Conservation (phyloP, 1,284 basidiomycete species). For the Earliella scabrosa region DNA sequence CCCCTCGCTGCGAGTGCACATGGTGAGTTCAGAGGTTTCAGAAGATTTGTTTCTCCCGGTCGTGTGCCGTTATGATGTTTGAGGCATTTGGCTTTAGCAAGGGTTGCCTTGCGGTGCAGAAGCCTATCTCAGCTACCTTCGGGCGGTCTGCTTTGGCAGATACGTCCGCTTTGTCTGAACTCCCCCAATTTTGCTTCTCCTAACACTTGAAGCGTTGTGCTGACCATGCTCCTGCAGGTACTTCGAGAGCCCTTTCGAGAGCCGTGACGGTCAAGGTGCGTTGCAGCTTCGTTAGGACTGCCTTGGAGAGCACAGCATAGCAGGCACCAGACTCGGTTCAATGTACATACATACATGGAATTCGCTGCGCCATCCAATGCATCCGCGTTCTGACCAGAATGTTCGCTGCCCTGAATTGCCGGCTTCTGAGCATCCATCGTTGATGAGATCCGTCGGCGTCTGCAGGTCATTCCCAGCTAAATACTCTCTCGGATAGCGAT, state of each 20-base stretch:
- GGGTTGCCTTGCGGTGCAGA: conserved; percentile 60
- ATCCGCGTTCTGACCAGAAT: not conserved
- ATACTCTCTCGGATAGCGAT: no score
- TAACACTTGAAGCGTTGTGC: not conserved
- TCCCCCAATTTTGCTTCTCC: not conserved
- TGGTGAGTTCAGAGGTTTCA: conserved; percentile 5
- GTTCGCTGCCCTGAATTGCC: no score
- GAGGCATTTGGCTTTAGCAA: conserved; percentile 93
- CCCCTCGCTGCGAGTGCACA: no score
- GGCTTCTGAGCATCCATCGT: no score
- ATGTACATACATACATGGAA: no score
- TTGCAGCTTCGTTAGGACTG: no score
- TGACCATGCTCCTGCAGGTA: not conserved
- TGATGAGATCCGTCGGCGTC: no score
- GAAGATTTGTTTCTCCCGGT: not conserved
- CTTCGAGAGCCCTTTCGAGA: no score
- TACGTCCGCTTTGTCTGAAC: conserved; percentile 41
- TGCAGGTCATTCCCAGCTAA: no score
- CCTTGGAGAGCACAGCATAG: no score
- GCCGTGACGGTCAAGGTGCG: no score
- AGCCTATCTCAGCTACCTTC: conserved; percentile 69
- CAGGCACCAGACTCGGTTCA: no score
- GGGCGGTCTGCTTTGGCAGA: conserved; percentile 49
- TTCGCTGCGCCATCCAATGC: not conserved
- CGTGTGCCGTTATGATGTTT: conserved; percentile 67